Evolutionary conservation across 2,329 filamentous ascomycete genomes (phyloP).

Genomic region (Eutypa lata): DNA sequence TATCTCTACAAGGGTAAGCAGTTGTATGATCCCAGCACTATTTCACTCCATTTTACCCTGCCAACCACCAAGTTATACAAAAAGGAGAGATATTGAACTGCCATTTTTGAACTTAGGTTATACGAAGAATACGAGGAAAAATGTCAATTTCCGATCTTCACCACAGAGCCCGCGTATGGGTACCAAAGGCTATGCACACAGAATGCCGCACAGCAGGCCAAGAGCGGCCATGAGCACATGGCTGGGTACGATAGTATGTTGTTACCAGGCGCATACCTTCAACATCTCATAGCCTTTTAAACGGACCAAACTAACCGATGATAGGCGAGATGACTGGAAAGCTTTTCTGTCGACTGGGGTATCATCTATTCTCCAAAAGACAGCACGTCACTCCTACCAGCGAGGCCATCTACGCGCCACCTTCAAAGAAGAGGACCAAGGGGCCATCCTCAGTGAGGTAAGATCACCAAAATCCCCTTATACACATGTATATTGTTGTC

Average conservation of each 20-base stretch:
- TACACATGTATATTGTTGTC: too few relatives aligned
- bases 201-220: conserved; percentile 24
- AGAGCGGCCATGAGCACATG: conserved; percentile 40
- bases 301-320: conserved; percentile 2
- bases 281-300: background rate
- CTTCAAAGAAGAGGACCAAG: background rate
- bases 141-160: conserved; percentile 37
- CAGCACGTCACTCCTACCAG: background rate
- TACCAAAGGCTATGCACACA: conserved; percentile 29
- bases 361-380: background rate
- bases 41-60: background rate
- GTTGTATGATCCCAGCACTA: background rate
- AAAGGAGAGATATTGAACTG: background rate
- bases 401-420: conserved; percentile 1
- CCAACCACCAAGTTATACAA: too few relatives aligned
- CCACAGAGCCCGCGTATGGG: conserved; percentile 17
- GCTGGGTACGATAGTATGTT: conserved; percentile 57
- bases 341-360: conserved; percentile 12
- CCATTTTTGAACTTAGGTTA: background rate
- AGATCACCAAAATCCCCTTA: too few relatives aligned
- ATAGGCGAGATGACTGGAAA: conserved; percentile 39
- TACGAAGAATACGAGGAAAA: background rate
- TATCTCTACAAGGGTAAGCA: background rate
- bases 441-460: background rate
- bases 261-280: background rate